These are phyloP conservation scores for Penicillium ucsense DNA, from an alignment of 495 filamentous ascomycete species.

Conservation along the genomic window DNA sequence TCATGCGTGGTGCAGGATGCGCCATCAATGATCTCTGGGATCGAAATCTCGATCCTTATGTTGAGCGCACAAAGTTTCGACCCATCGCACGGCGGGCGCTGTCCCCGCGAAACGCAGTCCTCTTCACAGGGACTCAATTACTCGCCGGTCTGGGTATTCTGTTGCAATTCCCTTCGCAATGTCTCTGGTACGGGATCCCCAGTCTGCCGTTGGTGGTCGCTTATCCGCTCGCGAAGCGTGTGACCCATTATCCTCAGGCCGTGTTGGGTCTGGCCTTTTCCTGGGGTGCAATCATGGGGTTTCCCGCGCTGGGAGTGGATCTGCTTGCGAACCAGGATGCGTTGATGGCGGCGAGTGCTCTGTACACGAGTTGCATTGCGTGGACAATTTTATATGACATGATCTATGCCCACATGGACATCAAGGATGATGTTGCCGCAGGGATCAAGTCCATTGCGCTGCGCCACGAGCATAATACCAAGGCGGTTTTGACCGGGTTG, in stretches of 20 bases:
- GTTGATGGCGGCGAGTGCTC: slow-evolving; percentile 53
- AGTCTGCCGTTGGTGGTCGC: slow-evolving; percentile 69
- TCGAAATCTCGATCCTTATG: slow-evolving; percentile 81
- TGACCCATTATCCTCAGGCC: slow-evolving; percentile 90
- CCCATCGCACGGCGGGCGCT: slow-evolving; percentile 84
- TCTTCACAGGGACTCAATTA: slow-evolving; percentile 76
- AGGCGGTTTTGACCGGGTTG: slow-evolving; percentile 68
- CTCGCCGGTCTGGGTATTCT: slow-evolving; percentile 73
- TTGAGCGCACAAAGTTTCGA: slow-evolving; percentile 75
- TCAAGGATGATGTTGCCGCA: slow-evolving; percentile 83
- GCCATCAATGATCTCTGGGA: slow-evolving; percentile 98
- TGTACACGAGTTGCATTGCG: slow-evolving; percentile 80
- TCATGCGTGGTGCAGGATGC: slow-evolving; percentile 98
- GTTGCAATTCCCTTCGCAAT: slow-evolving; percentile 74
- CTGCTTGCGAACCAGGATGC: slow-evolving; percentile 56
- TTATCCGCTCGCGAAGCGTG: slow-evolving; percentile 87
- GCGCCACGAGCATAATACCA: slow-evolving; percentile 79
- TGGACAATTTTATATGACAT: slow-evolving; percentile 98
- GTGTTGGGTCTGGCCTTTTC: slow-evolving; percentile 90
- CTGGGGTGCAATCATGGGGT: slow-evolving; percentile 96
- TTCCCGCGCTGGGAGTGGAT: slow-evolving; percentile 83
- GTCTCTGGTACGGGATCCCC: slow-evolving; percentile 81
- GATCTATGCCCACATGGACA: slow-evolving; percentile 99
- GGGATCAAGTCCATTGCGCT: slow-evolving; percentile 95
- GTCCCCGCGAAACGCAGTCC: slow-evolving; percentile 59